Base-by-base conservation (phyloP, 2,329 filamentous ascomycete genomes). In the Hymenotorrendiella dingleyae region DNA sequence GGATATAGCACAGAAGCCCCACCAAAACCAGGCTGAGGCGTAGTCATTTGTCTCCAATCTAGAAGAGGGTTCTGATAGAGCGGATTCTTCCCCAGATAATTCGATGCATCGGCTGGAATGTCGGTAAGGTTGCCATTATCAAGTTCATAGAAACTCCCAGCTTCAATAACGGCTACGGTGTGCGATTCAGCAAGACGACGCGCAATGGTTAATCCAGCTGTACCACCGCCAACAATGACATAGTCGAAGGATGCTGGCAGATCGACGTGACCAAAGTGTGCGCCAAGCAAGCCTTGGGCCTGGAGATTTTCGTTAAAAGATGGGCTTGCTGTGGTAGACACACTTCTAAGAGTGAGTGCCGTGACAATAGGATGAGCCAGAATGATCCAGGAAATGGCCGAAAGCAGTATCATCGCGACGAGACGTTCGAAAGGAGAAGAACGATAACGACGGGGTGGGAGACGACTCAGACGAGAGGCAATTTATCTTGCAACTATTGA, bases 1-100 rank as follows among this genome's bases (percentile, higher is more conserved):
- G 63, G 59, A 29, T 47, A 52, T 16, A 45, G 46, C n/a, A 29
- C 43, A 17, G 17, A 16, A 53, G 32, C 7, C 19, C 20, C 45
- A 20, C 12, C 49, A 45, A 23, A 48, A 42, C 6, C 38, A 36
- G 45, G 32, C 28, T 55, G 46, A 23, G 50, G 47, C 14, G 32
- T 16, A 3, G 48, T 49, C 21, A 51, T 19, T 17, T 46, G 40
- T 9, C 30, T 36, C 46, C 46, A 51, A n/a, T 51, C 49, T 1
- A 51, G 27, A 3, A 45, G 19, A n/a, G 46, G 41, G 4, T 46
- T 28, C 3, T 19, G 23, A 8, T 40, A 19, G 5, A n/a, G 23
- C 8, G 27, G 27, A 19, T 20, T 21, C 19, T 23, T 28, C 6
- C 20, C 27, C n/a, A 32, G 11, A n/a, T 22, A 35, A 11, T 21